phyloP scores from a whole-genome alignment of 148 eudicot genomes.

The Rhododendron mucronatum region DNA sequence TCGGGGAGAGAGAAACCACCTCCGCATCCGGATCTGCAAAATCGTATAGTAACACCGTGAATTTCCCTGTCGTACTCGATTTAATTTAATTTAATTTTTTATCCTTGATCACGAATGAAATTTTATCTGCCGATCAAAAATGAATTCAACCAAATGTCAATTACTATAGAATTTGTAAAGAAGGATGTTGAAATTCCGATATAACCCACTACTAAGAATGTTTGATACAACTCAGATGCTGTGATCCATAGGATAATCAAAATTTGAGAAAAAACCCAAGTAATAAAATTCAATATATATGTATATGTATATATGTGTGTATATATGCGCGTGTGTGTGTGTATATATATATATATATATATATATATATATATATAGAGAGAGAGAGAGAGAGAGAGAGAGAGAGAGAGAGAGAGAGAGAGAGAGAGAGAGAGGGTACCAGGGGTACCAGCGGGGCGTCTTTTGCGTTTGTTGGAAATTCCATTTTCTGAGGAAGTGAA shows the following conservation, averaged over 20 bases:
- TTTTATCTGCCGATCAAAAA: too few species aligned
- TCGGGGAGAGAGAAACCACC: conserved; percentile 79
- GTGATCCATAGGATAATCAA: neutral
- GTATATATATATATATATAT: neutral
- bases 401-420: neutral
- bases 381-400: neutral
- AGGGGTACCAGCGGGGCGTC: conserved; percentile 93
- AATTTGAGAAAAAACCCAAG: neutral
- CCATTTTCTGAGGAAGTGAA: conserved; percentile 20
- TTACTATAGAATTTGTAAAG: neutral
- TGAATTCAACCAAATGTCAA: neutral
- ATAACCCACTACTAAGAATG: neutral
- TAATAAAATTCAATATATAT: neutral
- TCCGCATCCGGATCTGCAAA: conserved; percentile 89
- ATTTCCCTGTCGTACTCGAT: neutral
- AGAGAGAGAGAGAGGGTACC: conserved; percentile 25
- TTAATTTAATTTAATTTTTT: too few species aligned
- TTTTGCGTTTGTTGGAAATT: conserved; percentile 45
- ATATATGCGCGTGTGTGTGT: neutral
- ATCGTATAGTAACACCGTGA: neutral
- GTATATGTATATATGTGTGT: too few species aligned
- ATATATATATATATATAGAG: neutral
- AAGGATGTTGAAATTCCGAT: neutral
- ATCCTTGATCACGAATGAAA: too few species aligned
- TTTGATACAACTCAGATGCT: neutral